Percentiles rank a stretch among this genome's conserved stretches.
Evolutionary conservation across 805 yeast species (phyloP).

Genomic region (Cyberlindnera euphorbiae): DNA sequence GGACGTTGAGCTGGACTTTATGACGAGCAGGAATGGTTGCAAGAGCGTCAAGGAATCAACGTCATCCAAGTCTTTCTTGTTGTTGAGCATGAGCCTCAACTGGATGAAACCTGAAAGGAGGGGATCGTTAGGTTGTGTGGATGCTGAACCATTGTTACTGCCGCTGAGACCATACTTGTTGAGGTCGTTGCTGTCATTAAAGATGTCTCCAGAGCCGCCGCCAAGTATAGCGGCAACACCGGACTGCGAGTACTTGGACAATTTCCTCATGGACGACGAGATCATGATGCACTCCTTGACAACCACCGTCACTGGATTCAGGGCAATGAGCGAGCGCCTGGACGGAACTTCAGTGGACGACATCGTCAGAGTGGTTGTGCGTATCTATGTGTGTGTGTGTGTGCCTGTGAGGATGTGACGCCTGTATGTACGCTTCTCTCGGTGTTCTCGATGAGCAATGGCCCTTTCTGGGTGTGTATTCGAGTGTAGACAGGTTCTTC

Average conservation of each 20-base stretch:
- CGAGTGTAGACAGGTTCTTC: no score
- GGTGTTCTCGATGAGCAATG: no score
- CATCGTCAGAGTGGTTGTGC: conserved; percentile 1
- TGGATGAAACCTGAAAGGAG: conserved; percentile 76
- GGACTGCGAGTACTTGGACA: conserved; percentile 68
- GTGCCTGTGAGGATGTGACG: no score
- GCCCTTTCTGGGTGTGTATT: no score
- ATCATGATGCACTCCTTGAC: conserved; percentile 85
- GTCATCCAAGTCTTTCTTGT: conserved; percentile 43
- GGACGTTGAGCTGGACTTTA: conserved; percentile 79
- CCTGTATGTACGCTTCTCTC: no score
- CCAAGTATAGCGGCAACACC: conserved; percentile 86
- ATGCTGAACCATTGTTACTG: conserved; percentile 12
- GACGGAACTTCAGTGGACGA: conserved; percentile 3
- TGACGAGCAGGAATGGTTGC: conserved; percentile 81
- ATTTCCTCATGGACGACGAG: conserved; percentile 85
- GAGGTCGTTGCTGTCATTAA: conserved; percentile 39
- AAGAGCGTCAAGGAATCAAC: conserved; percentile 70
- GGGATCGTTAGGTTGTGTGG: conserved; percentile 43
- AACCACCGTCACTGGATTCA: conserved; percentile 77
- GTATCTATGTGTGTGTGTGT: neutral
- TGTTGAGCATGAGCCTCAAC: conserved; percentile 64
- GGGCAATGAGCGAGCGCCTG: conserved; percentile 29
- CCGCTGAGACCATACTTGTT: conserved; percentile 23
- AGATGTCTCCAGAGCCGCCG: conserved; percentile 48